phyloP scores from a whole-genome alignment of 2,329 filamentous ascomycete species.

The Diaporthe australafricana region DNA sequence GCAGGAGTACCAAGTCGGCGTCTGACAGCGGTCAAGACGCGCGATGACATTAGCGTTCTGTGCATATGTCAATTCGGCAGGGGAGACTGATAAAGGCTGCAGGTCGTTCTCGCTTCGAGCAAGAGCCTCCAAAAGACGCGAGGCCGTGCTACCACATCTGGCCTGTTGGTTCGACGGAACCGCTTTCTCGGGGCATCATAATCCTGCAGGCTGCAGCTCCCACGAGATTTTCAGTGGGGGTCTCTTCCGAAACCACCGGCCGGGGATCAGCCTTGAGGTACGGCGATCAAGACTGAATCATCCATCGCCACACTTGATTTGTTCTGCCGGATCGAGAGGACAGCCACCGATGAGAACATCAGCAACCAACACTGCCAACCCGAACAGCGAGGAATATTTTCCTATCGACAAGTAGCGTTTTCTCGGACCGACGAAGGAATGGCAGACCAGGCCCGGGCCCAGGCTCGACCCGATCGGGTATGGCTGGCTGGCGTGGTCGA shows the following conservation, averaged over 20 bases:
- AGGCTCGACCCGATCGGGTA: not conserved
- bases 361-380: not conserved
- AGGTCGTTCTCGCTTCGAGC: constrained; percentile 10
- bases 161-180: not conserved
- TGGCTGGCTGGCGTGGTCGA: not conserved
- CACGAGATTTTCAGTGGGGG: constrained; percentile 24
- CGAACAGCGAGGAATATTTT: not conserved
- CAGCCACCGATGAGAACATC: not conserved
- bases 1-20: not conserved
- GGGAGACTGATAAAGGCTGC: not conserved
- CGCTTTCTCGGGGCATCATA: not conserved
- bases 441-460: not conserved
- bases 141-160: not conserved
- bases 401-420: not conserved
- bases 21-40: not conserved
- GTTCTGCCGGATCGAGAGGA: not conserved
- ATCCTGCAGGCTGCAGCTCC: constrained; percentile 17
- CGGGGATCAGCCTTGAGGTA: not conserved
- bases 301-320: not conserved
- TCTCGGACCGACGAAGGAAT: not conserved
- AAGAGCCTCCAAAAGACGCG: constrained; percentile 21
- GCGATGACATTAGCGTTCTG: not conserved
- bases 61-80: not conserved
- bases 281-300: constrained; percentile 6
- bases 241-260: constrained; percentile 17